Conservation (phyloP, 1,284 basidiomycete species). For the Cystobasidiaceae sp. region DNA sequence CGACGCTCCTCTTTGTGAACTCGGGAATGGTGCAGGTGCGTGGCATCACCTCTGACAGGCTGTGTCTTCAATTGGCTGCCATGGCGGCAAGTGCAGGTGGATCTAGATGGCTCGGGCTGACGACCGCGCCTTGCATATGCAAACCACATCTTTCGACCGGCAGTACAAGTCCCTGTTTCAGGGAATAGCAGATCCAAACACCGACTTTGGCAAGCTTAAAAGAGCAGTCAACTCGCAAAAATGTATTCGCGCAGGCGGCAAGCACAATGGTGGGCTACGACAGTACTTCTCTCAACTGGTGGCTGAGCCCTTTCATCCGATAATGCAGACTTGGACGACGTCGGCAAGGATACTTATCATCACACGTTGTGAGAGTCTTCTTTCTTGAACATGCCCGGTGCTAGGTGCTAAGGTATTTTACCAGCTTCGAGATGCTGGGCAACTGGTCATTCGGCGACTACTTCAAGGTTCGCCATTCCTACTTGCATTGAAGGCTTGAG, state of each 20-base stretch:
- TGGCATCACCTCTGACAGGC: background rate
- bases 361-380: slow-evolving; percentile 63
- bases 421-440: slow-evolving; percentile 92
- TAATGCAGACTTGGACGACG: slow-evolving; percentile 84
- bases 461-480: slow-evolving; percentile 69
- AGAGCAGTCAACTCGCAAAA: slow-evolving; percentile 95
- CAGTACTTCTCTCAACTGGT: background rate
- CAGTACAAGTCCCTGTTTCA: slow-evolving; percentile 96
- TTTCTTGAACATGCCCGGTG: background rate
- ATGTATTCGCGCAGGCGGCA: slow-evolving; percentile 96
- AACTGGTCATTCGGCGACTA: slow-evolving; percentile 99
- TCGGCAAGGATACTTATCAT: slow-evolving; percentile 76
- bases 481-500: background rate
- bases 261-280: slow-evolving; percentile 75
- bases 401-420: background rate
- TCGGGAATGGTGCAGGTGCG: slow-evolving; percentile 53
- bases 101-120: too few relatives aligned
- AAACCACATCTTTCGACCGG: slow-evolving; percentile 63
- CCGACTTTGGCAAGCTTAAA: slow-evolving; percentile 77
- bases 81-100: too few relatives aligned
- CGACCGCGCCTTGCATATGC: background rate
- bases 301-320: background rate
- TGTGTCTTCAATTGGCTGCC: too few relatives aligned
- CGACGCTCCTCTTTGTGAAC: slow-evolving; percentile 94
- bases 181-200: slow-evolving; percentile 89